Evolutionary conservation across 2,329 filamentous ascomycete species (phyloP), one percentile per base, ranked within the genome.

Genomic region (Arthrocladium fulminans): DNA sequence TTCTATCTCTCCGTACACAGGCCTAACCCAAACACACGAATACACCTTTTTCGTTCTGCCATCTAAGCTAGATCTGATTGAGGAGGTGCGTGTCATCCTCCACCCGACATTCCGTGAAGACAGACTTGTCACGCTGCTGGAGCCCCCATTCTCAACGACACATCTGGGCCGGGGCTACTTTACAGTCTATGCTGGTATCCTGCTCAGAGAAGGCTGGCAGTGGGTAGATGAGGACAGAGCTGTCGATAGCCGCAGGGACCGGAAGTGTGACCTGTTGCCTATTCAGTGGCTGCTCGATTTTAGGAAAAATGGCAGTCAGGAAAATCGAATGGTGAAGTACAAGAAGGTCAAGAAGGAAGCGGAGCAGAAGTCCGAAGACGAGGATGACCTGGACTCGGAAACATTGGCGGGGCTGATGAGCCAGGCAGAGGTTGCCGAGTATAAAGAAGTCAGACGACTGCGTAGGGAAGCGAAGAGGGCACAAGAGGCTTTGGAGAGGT

Each of bases 21-120:
- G 32, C 22, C 52, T 46, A 8, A 53, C 49, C 25, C 53, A 51
- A 30, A 55, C 45, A 27, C 56, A 58, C 35, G 49, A 58, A 39
- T 58, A 54, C 54, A 58, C 50, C 25, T 58, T 58, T 49, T 57
- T 58, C 43, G 47, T 58, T 2, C 47, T 53, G 15, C 51, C 52
- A 8, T 56, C 54, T 8, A 27, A 52, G 29, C 54, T 41, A 24
- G 56, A 58, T 47, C 23, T 58, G 8, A 54, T 58, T 40, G 53
- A 58, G 46, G 50, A 58, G 30, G 51, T 58, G 8, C 48, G 57
- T 30, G 48, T 57, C 20, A 47, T 47, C 37, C 45, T 57, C 49
- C 54, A 57, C 45, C 56, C 54, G 3, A 57, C 56, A 3, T 57
- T 56, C 43, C 10, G 48, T 42, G 15, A 47, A 50, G 15, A 53